phyloP scores from a whole-genome alignment of 495 filamentous ascomycete genomes.

The Penicillium pancosmium region DNA sequence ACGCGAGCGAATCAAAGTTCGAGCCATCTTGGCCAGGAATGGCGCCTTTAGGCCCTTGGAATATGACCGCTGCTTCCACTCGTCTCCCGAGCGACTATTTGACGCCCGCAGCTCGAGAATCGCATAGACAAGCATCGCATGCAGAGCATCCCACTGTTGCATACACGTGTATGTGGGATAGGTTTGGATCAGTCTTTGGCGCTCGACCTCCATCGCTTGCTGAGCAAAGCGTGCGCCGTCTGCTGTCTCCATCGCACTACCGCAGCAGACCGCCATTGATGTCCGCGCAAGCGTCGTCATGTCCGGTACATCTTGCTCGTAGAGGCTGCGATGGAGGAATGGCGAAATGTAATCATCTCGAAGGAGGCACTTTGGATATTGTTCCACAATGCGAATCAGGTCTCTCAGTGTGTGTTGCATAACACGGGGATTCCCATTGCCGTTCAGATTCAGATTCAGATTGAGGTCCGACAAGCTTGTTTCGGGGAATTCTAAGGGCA shows the following conservation, averaged over 20 bases:
- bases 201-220: slow-evolving; percentile 19
- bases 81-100: neutral
- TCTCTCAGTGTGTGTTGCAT: neutral
- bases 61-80: slow-evolving; percentile 14
- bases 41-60: slow-evolving; percentile 10
- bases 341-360: slow-evolving; percentile 12
- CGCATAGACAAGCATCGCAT: slow-evolving; percentile 21
- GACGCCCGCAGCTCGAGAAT: slow-evolving; percentile 14
- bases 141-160: slow-evolving; percentile 23
- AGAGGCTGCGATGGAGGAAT: slow-evolving; percentile 16
- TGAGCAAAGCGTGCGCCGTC: slow-evolving; percentile 14
- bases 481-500: neutral
- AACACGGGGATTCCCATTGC: neutral
- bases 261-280: slow-evolving; percentile 23
- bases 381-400: slow-evolving; percentile 5
- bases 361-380: slow-evolving; percentile 12
- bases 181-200: slow-evolving; percentile 15
- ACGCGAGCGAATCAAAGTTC: slow-evolving; percentile 10
- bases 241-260: slow-evolving; percentile 16
- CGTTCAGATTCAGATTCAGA: neutral
- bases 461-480: neutral
- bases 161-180: slow-evolving; percentile 19
- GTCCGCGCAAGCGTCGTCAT: slow-evolving; percentile 19
- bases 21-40: slow-evolving; percentile 22
- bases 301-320: slow-evolving; percentile 14